phyloP scores from a whole-genome alignment of 2,329 filamentous ascomycete genomes.

The Alternaria angustiovoidea region DNA sequence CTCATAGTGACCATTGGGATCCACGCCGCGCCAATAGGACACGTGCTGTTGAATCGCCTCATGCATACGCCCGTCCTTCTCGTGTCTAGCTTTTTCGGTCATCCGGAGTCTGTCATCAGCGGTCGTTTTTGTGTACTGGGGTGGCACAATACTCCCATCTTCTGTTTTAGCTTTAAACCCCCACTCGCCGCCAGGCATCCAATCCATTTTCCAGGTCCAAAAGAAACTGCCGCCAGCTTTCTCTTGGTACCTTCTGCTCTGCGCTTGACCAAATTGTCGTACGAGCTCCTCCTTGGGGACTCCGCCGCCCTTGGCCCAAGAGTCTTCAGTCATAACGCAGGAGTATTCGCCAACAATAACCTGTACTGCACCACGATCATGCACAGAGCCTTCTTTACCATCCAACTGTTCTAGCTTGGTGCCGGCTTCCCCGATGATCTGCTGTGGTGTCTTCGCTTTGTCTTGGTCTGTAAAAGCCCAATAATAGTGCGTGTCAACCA shows the following conservation, averaged over 20 bases:
- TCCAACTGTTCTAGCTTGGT: constrained; percentile 57
- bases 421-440: constrained; percentile 59
- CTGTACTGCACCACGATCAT: constrained; percentile 60
- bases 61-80: constrained; percentile 47
- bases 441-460: constrained; percentile 59
- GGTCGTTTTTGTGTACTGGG: constrained; percentile 34
- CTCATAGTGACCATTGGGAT: constrained; percentile 58
- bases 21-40: constrained; percentile 59
- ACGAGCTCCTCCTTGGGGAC: constrained; percentile 52
- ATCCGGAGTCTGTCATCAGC: constrained; percentile 34
- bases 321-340: constrained; percentile 62
- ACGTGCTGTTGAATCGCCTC: constrained; percentile 55
- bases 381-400: constrained; percentile 58
- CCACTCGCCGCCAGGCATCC: constrained; percentile 70
- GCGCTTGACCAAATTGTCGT: constrained; percentile 57
- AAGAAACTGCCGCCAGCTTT: constrained; percentile 63
- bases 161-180: constrained; percentile 64
- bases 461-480: constrained; percentile 65
- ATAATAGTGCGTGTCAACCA: constrained; percentile 68
- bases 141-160: constrained; percentile 52
- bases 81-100: constrained; percentile 52
- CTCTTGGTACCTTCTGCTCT: constrained; percentile 60
- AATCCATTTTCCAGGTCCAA: constrained; percentile 69
- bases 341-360: constrained; percentile 67
- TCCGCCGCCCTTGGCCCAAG: constrained; percentile 53